Conservation (phyloP, 179 eudicot species). For the Beta corolliflora region DNA sequence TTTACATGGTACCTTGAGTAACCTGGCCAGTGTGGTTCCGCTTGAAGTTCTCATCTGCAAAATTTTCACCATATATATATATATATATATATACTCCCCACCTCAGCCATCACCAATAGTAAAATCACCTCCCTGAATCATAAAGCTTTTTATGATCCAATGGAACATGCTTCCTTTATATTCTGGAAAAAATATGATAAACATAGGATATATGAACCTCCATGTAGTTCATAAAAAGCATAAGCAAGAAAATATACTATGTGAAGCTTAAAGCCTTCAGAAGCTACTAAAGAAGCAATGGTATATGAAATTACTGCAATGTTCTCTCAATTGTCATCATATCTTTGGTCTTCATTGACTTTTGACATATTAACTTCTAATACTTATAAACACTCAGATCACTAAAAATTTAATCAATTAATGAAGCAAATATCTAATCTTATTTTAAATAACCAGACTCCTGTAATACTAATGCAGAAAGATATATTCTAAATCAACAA, state of each 20-base stretch:
- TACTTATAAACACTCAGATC: not conserved
- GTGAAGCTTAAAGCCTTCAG: not conserved
- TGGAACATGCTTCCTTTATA: slow-evolving; percentile 85
- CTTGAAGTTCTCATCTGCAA: slow-evolving; percentile 84
- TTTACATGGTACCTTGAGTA: not conserved
- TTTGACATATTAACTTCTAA: not conserved
- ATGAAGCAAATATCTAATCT: no score
- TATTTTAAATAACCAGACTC: no score
- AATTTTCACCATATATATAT: slow-evolving; percentile 44
- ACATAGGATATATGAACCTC: not conserved
- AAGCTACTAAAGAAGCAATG: not conserved
- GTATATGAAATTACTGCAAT: not conserved
- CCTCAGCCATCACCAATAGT: no score
- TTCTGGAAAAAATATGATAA: not conserved
- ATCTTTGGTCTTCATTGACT: not conserved
- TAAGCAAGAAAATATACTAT: not conserved
- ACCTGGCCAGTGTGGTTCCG: slow-evolving; percentile 88
- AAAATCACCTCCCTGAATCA: no score
- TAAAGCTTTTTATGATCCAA: slow-evolving; percentile 59
- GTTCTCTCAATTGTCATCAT: not conserved
- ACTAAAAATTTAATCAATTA: no score
- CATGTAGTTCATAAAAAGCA: not conserved
- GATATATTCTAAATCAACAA: no score
- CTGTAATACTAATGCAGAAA: no score
- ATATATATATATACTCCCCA: no score